Evolutionary conservation across 768 basidiomycete species (phyloP), one percentile per base, ranked within the genome.

Genomic region (Pleurotus cornucopiae): DNA sequence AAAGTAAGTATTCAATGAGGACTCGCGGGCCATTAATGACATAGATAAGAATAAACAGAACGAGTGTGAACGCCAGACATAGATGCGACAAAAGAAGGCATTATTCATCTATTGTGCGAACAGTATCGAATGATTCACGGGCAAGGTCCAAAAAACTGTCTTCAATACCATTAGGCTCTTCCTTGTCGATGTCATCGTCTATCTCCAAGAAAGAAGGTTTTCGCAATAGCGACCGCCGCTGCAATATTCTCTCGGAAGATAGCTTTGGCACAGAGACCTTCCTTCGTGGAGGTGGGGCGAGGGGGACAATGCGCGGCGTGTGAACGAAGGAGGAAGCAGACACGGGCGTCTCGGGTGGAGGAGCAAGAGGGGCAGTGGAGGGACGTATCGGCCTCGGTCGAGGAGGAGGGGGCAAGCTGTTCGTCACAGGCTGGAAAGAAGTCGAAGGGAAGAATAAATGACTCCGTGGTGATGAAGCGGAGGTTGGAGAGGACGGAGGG

Each of bases 131-230:
- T 5, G 79, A 80, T 54, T 77, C 80, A 34, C 80, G 63, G 16
- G 76, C 76, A 48, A 82, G 67, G 62, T 83, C 78, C 55, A 83
- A 65, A 60, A 83, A 83, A 64, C 81, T 83, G 45, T 63, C 69
- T 52, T 66, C 60, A 16, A 62, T 7, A 61, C 51, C 38, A 18
- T 13, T 38, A 25, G 21, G 18, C 66, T 64, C 45, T 26, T 73
- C 70, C 39, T 66, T 65, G 39, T 76, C 74, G 16, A 67, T 67
- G 6, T 79, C 78, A 46, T 79, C 79, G 55, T 80, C 84, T 57
- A 89, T 86, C 37, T 88, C 85, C 47, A 89, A 71, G 67, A 89
- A 89, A 1, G 86, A 88, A 16, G 88, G 83, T 63, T 88, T 86
- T 63, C 76, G 76, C 71, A 85, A 78, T 58, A 88, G 72, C 5